Base-by-base conservation (phyloP, 331 rosid genomes). In the Pyrus hybrid region DNA sequence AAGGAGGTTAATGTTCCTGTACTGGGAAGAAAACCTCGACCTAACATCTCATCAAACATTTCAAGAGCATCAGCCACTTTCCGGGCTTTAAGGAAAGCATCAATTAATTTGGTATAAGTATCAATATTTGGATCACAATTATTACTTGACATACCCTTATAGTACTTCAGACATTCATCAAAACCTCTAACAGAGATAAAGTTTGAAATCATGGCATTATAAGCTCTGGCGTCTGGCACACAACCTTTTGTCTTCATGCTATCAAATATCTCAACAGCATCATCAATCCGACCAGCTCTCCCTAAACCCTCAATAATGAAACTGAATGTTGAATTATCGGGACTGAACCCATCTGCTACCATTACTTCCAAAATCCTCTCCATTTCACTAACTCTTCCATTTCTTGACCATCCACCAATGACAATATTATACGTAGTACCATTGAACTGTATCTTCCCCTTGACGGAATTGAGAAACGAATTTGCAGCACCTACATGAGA, bases 21-120 rank as follows among this genome's bases (percentile, higher is more conserved):
- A 28, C 87, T 53, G 68, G 97, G 98, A 72, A 87, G 58, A 74
- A 88, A 70, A 51, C 91, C 96, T 53, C 41, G 81, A 62, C 25
- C 70, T 76, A 87, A 77, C 96, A 93, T 91, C 73, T 87, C 96
- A 81, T 93, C 98, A 62, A 91, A 91, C 86, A 85, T 73, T 68
- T 83, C 86, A 7, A 93, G 97, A 3, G 96, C 96, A 76, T 90
- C 96, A 0, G 97, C 94, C 26, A 90, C 97, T 68, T 83, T 93
- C 41, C 91, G 58, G 14, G 80, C 87, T 72, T 84, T 89, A 20
- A 91, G 88, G 49, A 88, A 85, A 25, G 75, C 88, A 76, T 63
- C 75, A 43, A 93, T 88, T 65, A 93, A 74, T 80, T 81, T 88
- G 62, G 79, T 69, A 79, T 79, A 91, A 3, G 97, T 91, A 60